phyloP scores from a whole-genome alignment of 306 rosid species.

The Castanopsis chinensis region DNA sequence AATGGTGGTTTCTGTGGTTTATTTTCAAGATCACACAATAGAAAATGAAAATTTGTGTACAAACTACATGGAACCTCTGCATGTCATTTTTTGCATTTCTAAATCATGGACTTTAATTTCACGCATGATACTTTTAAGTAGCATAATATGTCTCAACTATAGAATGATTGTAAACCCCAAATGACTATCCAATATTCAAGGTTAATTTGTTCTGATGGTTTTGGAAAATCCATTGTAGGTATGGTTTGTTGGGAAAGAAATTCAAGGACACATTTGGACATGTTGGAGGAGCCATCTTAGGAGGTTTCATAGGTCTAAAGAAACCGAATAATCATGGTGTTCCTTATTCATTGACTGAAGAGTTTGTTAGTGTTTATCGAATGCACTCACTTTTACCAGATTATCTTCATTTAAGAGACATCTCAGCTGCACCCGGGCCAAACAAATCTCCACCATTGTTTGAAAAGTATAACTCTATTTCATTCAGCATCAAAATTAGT shows the following conservation, averaged over 20 bases:
- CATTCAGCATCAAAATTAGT: not conserved
- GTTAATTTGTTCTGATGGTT: not conserved
- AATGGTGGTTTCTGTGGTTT: too few relatives aligned
- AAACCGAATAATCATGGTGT: constrained; percentile 53
- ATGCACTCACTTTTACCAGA: constrained; percentile 65
- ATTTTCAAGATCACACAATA: too few relatives aligned
- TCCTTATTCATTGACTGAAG: constrained; percentile 59
- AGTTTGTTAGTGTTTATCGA: constrained; percentile 52
- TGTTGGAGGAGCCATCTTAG: constrained; percentile 41
- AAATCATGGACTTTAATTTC: too few relatives aligned
- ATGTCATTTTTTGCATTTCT: too few relatives aligned
- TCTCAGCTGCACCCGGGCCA: constrained; percentile 32
- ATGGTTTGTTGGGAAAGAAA: constrained; percentile 63
- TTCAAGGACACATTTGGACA: constrained; percentile 70
- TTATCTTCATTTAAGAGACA: constrained; percentile 32
- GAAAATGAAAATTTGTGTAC: too few relatives aligned
- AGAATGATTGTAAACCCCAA: too few relatives aligned
- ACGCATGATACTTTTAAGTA: too few relatives aligned
- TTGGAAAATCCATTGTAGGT: constrained; percentile 33
- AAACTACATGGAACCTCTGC: too few relatives aligned
- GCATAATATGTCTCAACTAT: too few relatives aligned
- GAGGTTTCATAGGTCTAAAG: constrained; percentile 56
- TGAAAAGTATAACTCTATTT: constrained; percentile 29
- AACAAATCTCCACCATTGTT: constrained; percentile 52
- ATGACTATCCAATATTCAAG: not conserved